Conservation (phyloP, 2,329 filamentous ascomycete species). For the Xylariales sp. region DNA sequence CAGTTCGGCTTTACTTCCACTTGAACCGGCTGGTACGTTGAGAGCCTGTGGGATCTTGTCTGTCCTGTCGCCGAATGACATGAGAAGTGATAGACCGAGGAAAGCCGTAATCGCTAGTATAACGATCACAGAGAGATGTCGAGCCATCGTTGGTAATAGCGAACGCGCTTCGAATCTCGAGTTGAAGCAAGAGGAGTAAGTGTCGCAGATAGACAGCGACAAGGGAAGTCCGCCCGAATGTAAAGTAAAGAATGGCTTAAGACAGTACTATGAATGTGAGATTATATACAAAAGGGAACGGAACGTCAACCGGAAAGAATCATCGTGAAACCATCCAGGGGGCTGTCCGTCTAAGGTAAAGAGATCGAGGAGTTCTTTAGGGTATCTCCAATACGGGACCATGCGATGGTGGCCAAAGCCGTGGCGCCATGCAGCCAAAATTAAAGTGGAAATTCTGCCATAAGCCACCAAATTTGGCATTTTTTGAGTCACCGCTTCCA, state of each 20-base stretch:
- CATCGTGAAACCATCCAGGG: background rate
- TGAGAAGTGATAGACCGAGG: conserved; percentile 54
- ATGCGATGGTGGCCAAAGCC: conserved; percentile 6
- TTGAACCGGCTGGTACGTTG: conserved; percentile 4
- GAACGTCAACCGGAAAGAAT: background rate
- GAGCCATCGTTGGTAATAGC: conserved; percentile 38
- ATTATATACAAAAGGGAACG: background rate
- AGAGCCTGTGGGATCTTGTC: conserved; percentile 13
- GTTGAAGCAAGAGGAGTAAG: background rate
- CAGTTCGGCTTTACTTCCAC: background rate
- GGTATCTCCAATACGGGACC: background rate
- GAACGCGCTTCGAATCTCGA: background rate
- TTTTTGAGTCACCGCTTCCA: too few species aligned
- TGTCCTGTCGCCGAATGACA: conserved; percentile 39
- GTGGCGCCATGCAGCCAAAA: conserved; percentile 1
- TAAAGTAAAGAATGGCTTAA: background rate
- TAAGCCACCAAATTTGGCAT: too few species aligned
- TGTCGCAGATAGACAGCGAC: background rate
- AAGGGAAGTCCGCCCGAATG: background rate
- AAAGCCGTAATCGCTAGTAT: conserved; percentile 51
- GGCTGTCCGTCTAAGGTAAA: background rate
- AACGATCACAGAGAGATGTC: conserved; percentile 50
- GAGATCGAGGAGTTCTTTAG: background rate
- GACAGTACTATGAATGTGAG: background rate
- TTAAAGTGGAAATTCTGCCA: too few species aligned